A percentile compares a stretch with the other conserved stretches of the same genome.
Conservation (phyloP, 2,329 filamentous ascomycete genomes). For the Fusarium bactridioides region DNA sequence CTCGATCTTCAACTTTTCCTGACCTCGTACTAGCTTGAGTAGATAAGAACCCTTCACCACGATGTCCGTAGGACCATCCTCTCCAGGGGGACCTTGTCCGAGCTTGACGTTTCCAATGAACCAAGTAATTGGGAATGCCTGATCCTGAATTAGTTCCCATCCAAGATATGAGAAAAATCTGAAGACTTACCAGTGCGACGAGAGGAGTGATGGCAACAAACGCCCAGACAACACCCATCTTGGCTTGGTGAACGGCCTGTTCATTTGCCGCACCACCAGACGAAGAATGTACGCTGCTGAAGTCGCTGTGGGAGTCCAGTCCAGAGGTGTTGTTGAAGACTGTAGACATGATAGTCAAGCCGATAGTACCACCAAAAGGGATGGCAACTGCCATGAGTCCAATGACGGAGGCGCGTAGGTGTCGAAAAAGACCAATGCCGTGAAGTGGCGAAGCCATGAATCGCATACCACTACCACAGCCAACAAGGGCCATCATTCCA, state of each 20-base stretch:
- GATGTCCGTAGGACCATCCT: constrained; percentile 40
- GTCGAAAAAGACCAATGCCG: constrained; percentile 67
- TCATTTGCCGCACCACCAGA: constrained; percentile 8
- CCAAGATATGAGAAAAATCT: not conserved
- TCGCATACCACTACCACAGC: constrained; percentile 69
- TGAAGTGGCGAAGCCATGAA: constrained; percentile 72
- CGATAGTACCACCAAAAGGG: constrained; percentile 71
- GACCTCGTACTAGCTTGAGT: constrained; percentile 36
- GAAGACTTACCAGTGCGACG: constrained; percentile 52
- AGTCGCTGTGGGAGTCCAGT: constrained; percentile 37
- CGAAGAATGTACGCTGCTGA: constrained; percentile 33
- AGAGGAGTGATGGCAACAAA: constrained; percentile 69
- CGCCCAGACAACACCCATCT: constrained; percentile 69
- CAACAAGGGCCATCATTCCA: constrained; percentile 72
- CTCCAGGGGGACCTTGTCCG: constrained; percentile 36
- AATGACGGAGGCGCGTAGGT: constrained; percentile 64
- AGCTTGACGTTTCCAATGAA: constrained; percentile 47
- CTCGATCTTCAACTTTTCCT: constrained; percentile 19
- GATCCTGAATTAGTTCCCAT: constrained; percentile 1
- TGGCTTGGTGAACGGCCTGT: constrained; percentile 40
- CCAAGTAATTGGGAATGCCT: constrained; percentile 40
- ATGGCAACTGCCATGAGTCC: constrained; percentile 66
- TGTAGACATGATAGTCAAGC: constrained; percentile 71
- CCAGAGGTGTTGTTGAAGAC: constrained; percentile 69
- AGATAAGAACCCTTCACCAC: constrained; percentile 45